Base-by-base conservation (phyloP, 1,284 basidiomycete genomes). In the Thecaphora thlaspeos region DNA sequence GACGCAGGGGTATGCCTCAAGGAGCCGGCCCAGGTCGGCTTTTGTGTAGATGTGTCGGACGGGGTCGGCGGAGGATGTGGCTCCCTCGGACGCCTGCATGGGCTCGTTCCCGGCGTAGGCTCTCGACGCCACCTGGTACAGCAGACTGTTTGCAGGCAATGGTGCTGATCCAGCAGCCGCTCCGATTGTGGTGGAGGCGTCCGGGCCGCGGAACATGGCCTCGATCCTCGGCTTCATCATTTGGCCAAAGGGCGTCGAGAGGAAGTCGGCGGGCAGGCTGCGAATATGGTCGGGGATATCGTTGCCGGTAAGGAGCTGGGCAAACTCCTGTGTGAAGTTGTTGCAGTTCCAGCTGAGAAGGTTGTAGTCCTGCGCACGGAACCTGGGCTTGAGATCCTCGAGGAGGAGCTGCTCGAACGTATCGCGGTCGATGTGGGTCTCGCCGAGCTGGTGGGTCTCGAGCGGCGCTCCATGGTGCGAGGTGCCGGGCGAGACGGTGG, bases 201-300 rank as follows among this genome's bases (percentile, higher is more conserved):
- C 23, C 5, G 61, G 51, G 2, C 45, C 46, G 41, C 55, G 48
- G 48, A 69, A 68, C 65, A 68, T 68, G 50, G 63, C 47, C 71
- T 94, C 91, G 59, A 95, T 93, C 38, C 87, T 90, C 0, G 91
- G 91, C 1, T 87, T 84, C 37, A 94, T 82, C 3, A 87, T 85
- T n/a, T 85, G 84, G 7, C 91, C 92, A 59, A 95, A 90, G 0
- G 91, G 89, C 0, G 91, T 94, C 1, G 89, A 87, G 21, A 95
- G 83, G 77, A 95, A 93, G 68, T 94, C 90, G 11, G 85, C 83
- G 0, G 91, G 90, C 10, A 61, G 40, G 3, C 48, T 59, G 10
- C 57, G 48, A 18, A 77, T 77, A 40, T 78, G 70, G 7, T 48
- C 49, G 4, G 78, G 78, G 42, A 79, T 76, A 2, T 61, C 48